Conservation (phyloP, 169 alveolate species). For the Plasmodium sp. region DNA sequence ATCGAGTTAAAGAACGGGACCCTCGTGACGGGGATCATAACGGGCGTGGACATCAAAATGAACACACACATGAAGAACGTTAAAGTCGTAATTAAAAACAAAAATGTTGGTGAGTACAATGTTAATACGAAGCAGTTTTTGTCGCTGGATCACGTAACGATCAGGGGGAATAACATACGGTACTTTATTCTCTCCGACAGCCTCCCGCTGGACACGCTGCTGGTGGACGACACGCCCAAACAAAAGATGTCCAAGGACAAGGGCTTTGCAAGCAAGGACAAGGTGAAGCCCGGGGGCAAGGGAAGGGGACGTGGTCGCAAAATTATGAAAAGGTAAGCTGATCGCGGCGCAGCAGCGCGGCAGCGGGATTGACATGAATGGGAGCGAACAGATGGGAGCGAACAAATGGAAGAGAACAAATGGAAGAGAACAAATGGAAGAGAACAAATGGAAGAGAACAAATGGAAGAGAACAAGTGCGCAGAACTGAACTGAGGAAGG, state of each 20-base stretch:
- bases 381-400: too few species aligned
- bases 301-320: constrained; percentile 85
- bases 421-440: neutral
- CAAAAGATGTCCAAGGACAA: constrained; percentile 87
- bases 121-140: constrained; percentile 77
- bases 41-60: constrained; percentile 98
- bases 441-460: neutral
- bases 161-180: constrained; percentile 94
- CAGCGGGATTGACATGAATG: neutral
- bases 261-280: constrained; percentile 71
- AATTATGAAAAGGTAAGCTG: constrained; percentile 39
- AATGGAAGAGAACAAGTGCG: constrained; percentile 13
- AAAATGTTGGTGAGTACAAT: constrained; percentile 93
- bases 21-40: constrained; percentile 95
- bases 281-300: constrained; percentile 76
- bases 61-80: constrained; percentile 98
- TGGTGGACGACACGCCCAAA: constrained; percentile 97
- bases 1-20: constrained; percentile 99
- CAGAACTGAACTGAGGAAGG: neutral
- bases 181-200: constrained; percentile 96
- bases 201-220: constrained; percentile 94
- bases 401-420: neutral
- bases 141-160: constrained; percentile 83
- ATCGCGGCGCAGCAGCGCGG: constrained; percentile 54
- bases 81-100: constrained; percentile 95